These are phyloP conservation scores for Colletotrichum gloeosporioides DNA, from an alignment of 2,329 filamentous ascomycete species.

Conservation along the genomic window DNA sequence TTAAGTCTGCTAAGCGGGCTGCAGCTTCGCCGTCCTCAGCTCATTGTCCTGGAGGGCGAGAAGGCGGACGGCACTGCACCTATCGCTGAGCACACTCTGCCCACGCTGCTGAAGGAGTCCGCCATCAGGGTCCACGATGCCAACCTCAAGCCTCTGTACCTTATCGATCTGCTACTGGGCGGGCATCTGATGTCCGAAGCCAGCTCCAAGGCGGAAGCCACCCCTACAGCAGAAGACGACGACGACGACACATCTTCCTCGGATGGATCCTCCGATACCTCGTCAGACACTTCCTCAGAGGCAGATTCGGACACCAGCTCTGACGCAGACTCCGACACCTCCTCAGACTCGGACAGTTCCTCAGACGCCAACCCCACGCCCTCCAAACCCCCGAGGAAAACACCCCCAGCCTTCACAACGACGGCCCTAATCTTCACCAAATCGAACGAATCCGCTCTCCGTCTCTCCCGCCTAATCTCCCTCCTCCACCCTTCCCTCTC, in stretches of 20 bases:
- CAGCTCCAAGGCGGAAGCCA: constrained; percentile 18
- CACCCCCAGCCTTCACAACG: constrained; percentile 33
- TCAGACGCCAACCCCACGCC: constrained; percentile 17
- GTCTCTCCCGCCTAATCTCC: constrained; percentile 79
- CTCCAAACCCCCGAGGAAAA: background rate
- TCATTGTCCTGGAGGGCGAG: constrained; percentile 75
- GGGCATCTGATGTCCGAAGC: constrained; percentile 45
- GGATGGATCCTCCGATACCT: constrained; percentile 33
- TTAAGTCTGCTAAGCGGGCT: constrained; percentile 79
- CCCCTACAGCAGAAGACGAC: constrained; percentile 20
- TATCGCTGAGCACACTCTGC: constrained; percentile 60
- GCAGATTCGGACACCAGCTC: constrained; percentile 25
- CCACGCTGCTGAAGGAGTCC: constrained; percentile 65
- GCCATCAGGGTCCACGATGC: constrained; percentile 73
- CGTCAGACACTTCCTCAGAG: constrained; percentile 38
- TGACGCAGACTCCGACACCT: constrained; percentile 39
- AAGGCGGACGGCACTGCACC: constrained; percentile 41
- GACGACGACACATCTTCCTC: constrained; percentile 33
- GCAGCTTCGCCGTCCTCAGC: constrained; percentile 73
- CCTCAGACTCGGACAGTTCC: constrained; percentile 33
- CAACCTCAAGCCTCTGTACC: constrained; percentile 79
- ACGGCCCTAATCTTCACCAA: constrained; percentile 84
- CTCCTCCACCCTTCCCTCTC: constrained; percentile 67
- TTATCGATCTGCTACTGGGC: constrained; percentile 76
- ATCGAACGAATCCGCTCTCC: constrained; percentile 86